Evolutionary conservation across 2,329 filamentous ascomycete species (phyloP).

Genomic region (Aspergillus sp.): DNA sequence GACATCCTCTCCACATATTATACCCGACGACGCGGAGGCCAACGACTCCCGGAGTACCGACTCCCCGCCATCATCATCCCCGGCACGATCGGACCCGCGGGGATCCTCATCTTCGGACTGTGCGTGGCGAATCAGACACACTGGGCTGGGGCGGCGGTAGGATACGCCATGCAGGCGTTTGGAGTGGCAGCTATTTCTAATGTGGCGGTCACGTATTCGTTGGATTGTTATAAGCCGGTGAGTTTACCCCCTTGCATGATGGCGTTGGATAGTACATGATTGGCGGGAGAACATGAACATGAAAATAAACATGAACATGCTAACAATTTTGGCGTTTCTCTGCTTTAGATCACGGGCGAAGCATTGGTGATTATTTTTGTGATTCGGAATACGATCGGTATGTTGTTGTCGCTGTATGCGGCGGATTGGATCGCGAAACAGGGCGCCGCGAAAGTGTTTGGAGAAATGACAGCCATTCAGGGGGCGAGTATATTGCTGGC

Average conservation of each 20-base stretch:
- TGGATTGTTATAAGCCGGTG: conserved; percentile 30
- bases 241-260: not conserved
- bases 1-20: conserved; percentile 30
- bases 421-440: conserved; percentile 28
- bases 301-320: too few relatives aligned
- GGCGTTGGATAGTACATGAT: not conserved
- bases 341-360: conserved; percentile 25
- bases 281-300: too few relatives aligned
- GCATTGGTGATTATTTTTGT: conserved; percentile 31
- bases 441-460: conserved; percentile 25
- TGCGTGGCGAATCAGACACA: conserved; percentile 25
- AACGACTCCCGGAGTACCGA: conserved; percentile 28
- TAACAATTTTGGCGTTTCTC: too few relatives aligned
- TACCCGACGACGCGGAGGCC: conserved; percentile 24
- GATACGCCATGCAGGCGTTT: conserved; percentile 31
- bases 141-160: conserved; percentile 29
- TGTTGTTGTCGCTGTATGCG: conserved; percentile 29
- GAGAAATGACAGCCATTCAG: conserved; percentile 30
- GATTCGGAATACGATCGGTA: conserved; percentile 30
- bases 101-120: conserved; percentile 29
- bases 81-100: conserved; percentile 25
- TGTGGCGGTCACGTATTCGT: conserved; percentile 29
- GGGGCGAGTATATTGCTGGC: conserved; percentile 23
- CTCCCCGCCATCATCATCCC: conserved; percentile 31
- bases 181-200: conserved; percentile 31